phyloP scores from a whole-genome alignment of 1,284 basidiomycete species.

The Ganoderma sp. region DNA sequence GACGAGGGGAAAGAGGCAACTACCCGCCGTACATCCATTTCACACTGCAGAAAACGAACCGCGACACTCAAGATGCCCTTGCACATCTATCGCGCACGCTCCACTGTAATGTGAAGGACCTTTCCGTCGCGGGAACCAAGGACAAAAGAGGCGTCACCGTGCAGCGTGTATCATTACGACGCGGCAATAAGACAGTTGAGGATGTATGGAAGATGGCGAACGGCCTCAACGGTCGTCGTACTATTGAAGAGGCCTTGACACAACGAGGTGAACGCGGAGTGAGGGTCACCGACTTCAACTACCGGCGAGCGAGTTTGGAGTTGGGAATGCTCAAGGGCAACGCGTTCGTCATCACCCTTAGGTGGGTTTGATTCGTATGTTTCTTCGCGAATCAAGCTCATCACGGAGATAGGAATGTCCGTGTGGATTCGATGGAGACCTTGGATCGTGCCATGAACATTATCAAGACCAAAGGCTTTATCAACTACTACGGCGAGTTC shows the following conservation, averaged over 20 bases:
- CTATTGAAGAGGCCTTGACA: constrained; percentile 60
- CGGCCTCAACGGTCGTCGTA: constrained; percentile 64
- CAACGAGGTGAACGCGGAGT: constrained; percentile 90
- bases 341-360: constrained; percentile 91
- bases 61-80: constrained; percentile 96
- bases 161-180: constrained; percentile 86
- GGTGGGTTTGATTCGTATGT: constrained; percentile 55
- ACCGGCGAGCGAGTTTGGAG: constrained; percentile 82
- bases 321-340: constrained; percentile 97
- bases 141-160: constrained; percentile 98
- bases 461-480: constrained; percentile 87
- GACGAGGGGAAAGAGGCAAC: constrained; percentile 57
- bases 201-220: constrained; percentile 87
- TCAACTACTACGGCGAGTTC: constrained; percentile 92
- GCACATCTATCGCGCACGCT: constrained; percentile 79
- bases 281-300: constrained; percentile 87
- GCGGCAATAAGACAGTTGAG: constrained; percentile 81
- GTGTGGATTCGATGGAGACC: constrained; percentile 72
- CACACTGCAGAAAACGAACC: constrained; percentile 96
- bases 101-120: constrained; percentile 76
- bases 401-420: constrained; percentile 70
- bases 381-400: background rate
- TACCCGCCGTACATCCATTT: constrained; percentile 95
- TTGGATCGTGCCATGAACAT: constrained; percentile 82
- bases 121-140: constrained; percentile 95